Percentiles rank a stretch among this genome's conserved stretches.
Evolutionary conservation across 176 grass and related monocot species (phyloP).

Genomic region (Cymbopogon citratus): DNA sequence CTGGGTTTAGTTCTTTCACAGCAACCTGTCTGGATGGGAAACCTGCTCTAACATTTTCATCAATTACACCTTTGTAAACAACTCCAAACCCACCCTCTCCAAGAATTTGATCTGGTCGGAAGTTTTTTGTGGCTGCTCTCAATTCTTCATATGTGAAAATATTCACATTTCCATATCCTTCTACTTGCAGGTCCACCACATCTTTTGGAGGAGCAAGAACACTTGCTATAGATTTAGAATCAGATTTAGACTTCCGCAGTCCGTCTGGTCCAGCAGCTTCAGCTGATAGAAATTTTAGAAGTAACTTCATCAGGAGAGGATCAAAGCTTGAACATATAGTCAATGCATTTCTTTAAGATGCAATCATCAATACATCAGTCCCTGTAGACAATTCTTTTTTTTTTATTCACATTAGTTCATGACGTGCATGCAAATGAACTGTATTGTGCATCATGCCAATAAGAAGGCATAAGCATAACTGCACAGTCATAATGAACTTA

Average conservation of each 20-base stretch:
- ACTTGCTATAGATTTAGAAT: conserved; percentile 49
- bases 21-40: conserved; percentile 76
- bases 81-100: conserved; percentile 97
- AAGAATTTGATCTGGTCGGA: conserved; percentile 78
- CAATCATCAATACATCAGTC: neutral
- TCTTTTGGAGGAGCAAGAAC: conserved; percentile 77
- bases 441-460: neutral
- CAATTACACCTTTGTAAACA: conserved; percentile 90
- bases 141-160: conserved; percentile 83
- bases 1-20: conserved; percentile 90
- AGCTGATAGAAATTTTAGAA: conserved; percentile 30
- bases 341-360: neutral
- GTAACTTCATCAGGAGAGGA: conserved; percentile 30
- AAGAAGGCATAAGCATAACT: neutral
- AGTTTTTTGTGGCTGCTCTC: conserved; percentile 84
- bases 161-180: conserved; percentile 76
- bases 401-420: neutral
- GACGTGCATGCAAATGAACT: neutral
- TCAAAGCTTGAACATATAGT: neutral
- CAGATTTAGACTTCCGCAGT: conserved; percentile 55
- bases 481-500: neutral
- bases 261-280: conserved; percentile 30
- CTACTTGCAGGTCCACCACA: conserved; percentile 66
- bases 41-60: conserved; percentile 68
- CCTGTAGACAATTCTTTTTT: neutral